These are phyloP conservation scores for Pezicula rhizophila DNA, from an alignment of 2,329 filamentous ascomycete species.

Conservation along the genomic window DNA sequence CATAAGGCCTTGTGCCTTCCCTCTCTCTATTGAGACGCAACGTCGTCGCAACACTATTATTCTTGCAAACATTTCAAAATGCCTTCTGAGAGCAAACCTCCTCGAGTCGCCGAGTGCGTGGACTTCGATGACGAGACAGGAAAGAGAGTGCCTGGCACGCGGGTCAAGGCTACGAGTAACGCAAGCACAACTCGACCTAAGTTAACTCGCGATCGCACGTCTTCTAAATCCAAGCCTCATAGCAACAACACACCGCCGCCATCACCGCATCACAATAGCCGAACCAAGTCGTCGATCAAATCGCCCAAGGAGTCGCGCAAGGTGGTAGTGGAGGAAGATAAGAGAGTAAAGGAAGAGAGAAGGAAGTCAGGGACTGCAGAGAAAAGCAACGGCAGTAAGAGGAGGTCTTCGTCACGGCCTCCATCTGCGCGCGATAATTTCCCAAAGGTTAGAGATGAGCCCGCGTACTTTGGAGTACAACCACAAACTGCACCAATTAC, in stretches of 20 bases:
- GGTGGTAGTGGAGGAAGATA: conserved; percentile 11
- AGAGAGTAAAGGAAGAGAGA: conserved; percentile 17
- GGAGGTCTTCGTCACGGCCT: conserved; percentile 17
- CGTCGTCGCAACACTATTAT: too few species aligned
- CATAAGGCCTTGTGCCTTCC: too few species aligned
- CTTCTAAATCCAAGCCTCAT: conserved; percentile 7
- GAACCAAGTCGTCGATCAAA: conserved; percentile 5
- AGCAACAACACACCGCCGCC: conserved; percentile 4
- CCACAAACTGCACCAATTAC: conserved; percentile 12
- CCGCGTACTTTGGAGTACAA: conserved; percentile 19
- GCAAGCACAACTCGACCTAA: conserved; percentile 2
- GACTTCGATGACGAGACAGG: too few species aligned
- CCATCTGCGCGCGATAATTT: conserved; percentile 16
- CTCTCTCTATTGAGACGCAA: too few species aligned
- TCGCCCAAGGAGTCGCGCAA: conserved; percentile 7
- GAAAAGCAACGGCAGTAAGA: conserved; percentile 11
- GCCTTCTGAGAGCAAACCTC: too few species aligned
- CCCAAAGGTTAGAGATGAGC: conserved; percentile 9
- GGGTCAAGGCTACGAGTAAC: conserved; percentile 10
- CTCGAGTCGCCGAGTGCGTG: too few species aligned
- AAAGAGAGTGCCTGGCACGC: too few species aligned
- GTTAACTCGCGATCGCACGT: not conserved
- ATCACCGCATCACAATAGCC: not conserved
- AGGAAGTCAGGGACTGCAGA: conserved; percentile 13
- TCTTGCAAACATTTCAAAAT: too few species aligned